Evolutionary conservation across 495 filamentous ascomycete species (phyloP).

Genomic region (Aspergillus cavernicola): DNA sequence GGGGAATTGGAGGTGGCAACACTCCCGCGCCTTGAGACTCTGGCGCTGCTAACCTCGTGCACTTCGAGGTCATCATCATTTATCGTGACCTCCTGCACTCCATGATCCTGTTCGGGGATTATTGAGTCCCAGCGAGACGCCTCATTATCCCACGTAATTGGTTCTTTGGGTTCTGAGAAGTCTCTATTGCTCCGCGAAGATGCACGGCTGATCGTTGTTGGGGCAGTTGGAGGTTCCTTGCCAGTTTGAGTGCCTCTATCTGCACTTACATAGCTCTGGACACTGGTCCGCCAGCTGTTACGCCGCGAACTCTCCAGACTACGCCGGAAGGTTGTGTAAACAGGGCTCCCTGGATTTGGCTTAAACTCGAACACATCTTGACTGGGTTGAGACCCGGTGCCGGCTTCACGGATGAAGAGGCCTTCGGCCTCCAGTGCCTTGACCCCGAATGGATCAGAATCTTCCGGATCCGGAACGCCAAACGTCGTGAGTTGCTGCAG

Average conservation of each 20-base stretch:
- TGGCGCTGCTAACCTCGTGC: slow-evolving; percentile 42
- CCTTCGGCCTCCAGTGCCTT: slow-evolving; percentile 80
- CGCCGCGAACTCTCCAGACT: slow-evolving; percentile 59
- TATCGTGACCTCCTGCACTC: slow-evolving; percentile 11
- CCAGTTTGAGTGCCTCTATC: slow-evolving; percentile 59
- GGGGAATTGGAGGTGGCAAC: slow-evolving; percentile 44
- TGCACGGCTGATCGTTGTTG: slow-evolving; percentile 38
- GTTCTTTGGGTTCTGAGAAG: slow-evolving; percentile 38
- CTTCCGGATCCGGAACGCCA: slow-evolving; percentile 67
- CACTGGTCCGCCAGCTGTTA: slow-evolving; percentile 63
- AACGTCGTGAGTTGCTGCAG: slow-evolving; percentile 53
- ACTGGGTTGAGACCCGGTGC: slow-evolving; percentile 61
- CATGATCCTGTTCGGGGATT: slow-evolving; percentile 27
- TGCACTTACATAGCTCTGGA: slow-evolving; percentile 53
- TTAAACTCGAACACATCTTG: slow-evolving; percentile 77
- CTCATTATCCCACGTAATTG: slow-evolving; percentile 25
- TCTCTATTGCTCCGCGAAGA: slow-evolving; percentile 43
- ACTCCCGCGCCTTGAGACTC: slow-evolving; percentile 44
- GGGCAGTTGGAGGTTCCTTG: slow-evolving; percentile 46
- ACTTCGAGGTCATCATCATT: slow-evolving; percentile 39
- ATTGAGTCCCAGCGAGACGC: slow-evolving; percentile 32
- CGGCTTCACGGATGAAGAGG: slow-evolving; percentile 82
- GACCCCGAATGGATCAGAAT: slow-evolving; percentile 87
- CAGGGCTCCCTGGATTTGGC: slow-evolving; percentile 70
- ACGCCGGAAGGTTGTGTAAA: slow-evolving; percentile 65